Evolutionary conservation across 345 rosid genomes (phyloP).

Genomic region (sweet orange (Citrus sinensis)): DVS_A1.0 CM039167.1:10819001-10819500

Average conservation of each 20-base stretch:
- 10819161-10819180: neutral
- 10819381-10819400: too few species aligned
- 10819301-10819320: neutral
- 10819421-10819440: too few species aligned
- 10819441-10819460: too few species aligned
- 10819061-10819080: neutral
- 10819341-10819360: too few species aligned
- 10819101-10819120: neutral
- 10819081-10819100: neutral
- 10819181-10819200: neutral
- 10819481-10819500: too few species aligned
- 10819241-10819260: neutral
- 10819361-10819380: too few species aligned
- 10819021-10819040: fast-evolving
- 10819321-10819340: neutral
- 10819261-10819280: too few species aligned
- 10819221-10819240: neutral
- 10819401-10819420: too few species aligned
- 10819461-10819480: too few species aligned
- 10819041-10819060: neutral
- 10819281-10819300: neutral
- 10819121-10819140: fast-evolving
- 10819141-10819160: neutral
- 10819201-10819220: neutral
- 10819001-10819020: conserved; percentile 18